These are phyloP conservation scores for Rhizophagus sp. DNA, from an alignment of 192 early-diverging fungal species.

Conservation along the genomic window DNA sequence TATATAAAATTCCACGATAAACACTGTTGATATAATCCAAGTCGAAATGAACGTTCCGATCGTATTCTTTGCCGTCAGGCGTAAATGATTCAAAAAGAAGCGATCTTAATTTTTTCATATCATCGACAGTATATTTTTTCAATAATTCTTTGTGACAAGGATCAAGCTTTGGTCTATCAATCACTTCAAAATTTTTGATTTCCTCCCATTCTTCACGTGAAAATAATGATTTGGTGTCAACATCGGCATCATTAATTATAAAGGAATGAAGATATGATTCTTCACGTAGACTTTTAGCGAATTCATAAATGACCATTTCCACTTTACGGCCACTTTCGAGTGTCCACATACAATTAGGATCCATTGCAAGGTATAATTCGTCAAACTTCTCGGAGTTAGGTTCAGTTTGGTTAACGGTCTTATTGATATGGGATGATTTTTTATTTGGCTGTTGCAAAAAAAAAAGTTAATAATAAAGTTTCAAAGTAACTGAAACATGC, in stretches of 20 bases:
- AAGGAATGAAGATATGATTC: constrained; percentile 7
- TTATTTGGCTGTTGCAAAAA: no score
- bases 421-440: not conserved
- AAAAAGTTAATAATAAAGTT: no score
- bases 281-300: not conserved
- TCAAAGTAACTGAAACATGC: not conserved
- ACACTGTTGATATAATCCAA: no score
- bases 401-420: not conserved
- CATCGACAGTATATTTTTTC: no score
- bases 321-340: not conserved
- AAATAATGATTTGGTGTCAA: constrained; percentile 1
- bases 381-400: not conserved
- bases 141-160: no score
- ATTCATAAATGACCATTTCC: not conserved
- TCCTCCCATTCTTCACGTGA: not conserved
- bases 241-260: constrained; percentile 13
- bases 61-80: no score
- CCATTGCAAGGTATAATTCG: not conserved
- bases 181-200: no score
- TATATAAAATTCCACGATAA: no score
- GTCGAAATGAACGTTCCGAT: no score
- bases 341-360: not conserved
- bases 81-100: no score
- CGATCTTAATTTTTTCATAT: no score
- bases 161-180: no score